These are phyloP conservation scores for Candida nanaspora DNA, from an alignment of 805 yeast species.

Conservation along the genomic window DNA sequence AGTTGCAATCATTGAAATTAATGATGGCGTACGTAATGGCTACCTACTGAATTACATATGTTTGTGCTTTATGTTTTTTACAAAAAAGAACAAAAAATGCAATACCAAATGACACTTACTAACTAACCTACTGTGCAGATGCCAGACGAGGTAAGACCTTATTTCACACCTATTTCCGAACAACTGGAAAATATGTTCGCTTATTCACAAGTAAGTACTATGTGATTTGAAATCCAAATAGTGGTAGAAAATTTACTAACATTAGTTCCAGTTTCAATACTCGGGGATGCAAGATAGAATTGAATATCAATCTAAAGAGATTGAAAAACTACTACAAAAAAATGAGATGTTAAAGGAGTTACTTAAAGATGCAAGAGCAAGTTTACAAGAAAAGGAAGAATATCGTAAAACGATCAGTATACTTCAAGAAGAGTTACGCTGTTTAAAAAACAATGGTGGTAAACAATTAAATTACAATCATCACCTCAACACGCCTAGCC, in stretches of 20 bases:
- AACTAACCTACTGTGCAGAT: neutral
- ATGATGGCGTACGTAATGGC: slow-evolving; percentile 4
- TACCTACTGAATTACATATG: neutral
- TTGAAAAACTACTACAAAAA: slow-evolving; percentile 3
- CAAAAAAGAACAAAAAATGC: neutral
- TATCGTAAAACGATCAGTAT: neutral
- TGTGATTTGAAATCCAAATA: too few relatives aligned
- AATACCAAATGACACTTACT: neutral
- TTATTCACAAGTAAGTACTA: slow-evolving; percentile 5
- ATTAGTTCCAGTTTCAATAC: slow-evolving; percentile 6
- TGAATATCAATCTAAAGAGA: slow-evolving; percentile 2
- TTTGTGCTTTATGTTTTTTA: neutral
- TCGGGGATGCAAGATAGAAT: slow-evolving; percentile 6
- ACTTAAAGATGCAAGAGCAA: slow-evolving; percentile 8
- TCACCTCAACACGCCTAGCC: too few relatives aligned
- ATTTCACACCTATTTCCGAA: slow-evolving; percentile 10
- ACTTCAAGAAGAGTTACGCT: neutral
- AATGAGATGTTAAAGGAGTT: slow-evolving; percentile 5
- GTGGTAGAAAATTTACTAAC: too few relatives aligned
- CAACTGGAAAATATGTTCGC: slow-evolving; percentile 11
- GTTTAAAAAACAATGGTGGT: neutral
- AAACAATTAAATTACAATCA: too few relatives aligned
- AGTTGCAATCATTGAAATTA: slow-evolving; percentile 6
- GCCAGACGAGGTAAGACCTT: slow-evolving; percentile 9
- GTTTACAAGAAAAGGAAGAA: slow-evolving; percentile 5